A percentile compares a stretch with the other conserved stretches of the same genome.
These are phyloP conservation scores for Coemansia aciculifera DNA, from an alignment of 192 early-diverging fungal genomes.

Conservation along the genomic window DNA sequence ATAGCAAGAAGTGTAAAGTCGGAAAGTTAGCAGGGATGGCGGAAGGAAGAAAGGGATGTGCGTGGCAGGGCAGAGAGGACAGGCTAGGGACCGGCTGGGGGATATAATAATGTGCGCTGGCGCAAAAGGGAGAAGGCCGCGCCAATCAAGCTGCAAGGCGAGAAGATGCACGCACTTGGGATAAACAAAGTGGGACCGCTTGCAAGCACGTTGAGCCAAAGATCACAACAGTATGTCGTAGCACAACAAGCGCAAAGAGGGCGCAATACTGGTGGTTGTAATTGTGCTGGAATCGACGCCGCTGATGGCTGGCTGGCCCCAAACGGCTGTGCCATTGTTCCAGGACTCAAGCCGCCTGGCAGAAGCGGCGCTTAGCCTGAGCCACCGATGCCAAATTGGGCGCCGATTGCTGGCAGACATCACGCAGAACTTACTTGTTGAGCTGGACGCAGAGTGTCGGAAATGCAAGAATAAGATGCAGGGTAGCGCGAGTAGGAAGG, in stretches of 20 bases:
- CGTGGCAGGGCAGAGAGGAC: slow-evolving; percentile 5
- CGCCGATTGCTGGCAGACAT: slow-evolving; percentile 6
- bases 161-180: slow-evolving; percentile 2
- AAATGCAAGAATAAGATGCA: slow-evolving; percentile 4
- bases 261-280: slow-evolving; percentile 10
- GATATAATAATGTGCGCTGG: slow-evolving; percentile 5
- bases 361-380: slow-evolving; percentile 1
- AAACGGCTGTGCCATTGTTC: slow-evolving; percentile 3
- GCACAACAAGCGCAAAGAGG: slow-evolving; percentile 9
- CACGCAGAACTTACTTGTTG: slow-evolving; percentile 14
- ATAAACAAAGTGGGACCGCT: slow-evolving; percentile 11
- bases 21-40: slow-evolving; percentile 8
- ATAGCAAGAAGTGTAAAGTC: slow-evolving; percentile 14
- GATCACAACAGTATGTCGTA: neutral
- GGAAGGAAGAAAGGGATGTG: slow-evolving; percentile 8
- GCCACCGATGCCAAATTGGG: neutral
- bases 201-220: neutral
- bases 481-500: neutral
- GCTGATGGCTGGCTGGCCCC: slow-evolving; percentile 2
- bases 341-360: neutral
- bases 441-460: neutral
- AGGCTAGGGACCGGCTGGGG: slow-evolving; percentile 7
- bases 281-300: slow-evolving; percentile 7
- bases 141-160: slow-evolving; percentile 13
- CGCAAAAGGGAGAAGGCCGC: neutral